Conservation (phyloP, 768 basidiomycete species). For the Botryobasidium botryosum region DNA sequence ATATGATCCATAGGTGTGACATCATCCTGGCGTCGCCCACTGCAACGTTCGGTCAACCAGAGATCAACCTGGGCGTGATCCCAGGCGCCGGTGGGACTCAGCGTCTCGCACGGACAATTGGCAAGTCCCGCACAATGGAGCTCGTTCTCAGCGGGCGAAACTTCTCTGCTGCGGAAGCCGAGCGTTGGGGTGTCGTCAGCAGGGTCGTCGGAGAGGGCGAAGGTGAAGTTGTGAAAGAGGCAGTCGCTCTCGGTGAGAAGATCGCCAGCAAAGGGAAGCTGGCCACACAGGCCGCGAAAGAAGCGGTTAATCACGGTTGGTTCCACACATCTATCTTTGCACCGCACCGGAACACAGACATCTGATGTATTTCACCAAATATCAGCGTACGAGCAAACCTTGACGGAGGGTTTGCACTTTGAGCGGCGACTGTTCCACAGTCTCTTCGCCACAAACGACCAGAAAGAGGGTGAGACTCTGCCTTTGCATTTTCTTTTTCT, state of each 20-base stretch:
- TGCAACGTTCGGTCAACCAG: conserved; percentile 89
- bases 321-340: neutral
- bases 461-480: conserved; percentile 70
- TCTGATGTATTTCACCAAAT: neutral
- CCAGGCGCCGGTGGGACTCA: conserved; percentile 93
- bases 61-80: conserved; percentile 89
- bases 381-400: conserved; percentile 59
- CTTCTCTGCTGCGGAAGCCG: conserved; percentile 67
- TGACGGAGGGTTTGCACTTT: conserved; percentile 69
- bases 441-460: conserved; percentile 84
- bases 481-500: neutral
- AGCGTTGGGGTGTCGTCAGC: conserved; percentile 74
- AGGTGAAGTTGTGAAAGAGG: conserved; percentile 72
- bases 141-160: conserved; percentile 75
- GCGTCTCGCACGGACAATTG: conserved; percentile 67
- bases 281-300: conserved; percentile 73
- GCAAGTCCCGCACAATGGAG: conserved; percentile 93
- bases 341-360: conserved; percentile 12
- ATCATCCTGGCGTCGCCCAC: conserved; percentile 33
- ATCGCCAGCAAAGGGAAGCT: conserved; percentile 74
- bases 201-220: conserved; percentile 60
- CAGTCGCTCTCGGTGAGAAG: conserved; percentile 55
- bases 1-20: conserved; percentile 39
- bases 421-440: conserved; percentile 84
- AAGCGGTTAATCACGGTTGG: conserved; percentile 78